These are phyloP conservation scores for Malus asiatica DNA, from an alignment of 306 rosid genomes.

Conservation along the genomic window DNA sequence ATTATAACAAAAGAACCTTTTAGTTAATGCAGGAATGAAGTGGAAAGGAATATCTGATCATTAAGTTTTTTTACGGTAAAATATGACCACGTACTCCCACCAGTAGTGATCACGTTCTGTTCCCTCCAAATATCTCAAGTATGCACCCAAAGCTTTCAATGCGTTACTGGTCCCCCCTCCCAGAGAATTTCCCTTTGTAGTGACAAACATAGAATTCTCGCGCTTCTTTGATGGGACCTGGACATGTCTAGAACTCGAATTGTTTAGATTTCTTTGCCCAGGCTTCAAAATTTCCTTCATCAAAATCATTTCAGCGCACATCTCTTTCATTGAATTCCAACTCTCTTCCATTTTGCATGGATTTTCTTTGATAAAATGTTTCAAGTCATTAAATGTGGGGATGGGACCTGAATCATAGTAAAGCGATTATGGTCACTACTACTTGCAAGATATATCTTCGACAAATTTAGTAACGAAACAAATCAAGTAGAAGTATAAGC, in stretches of 20 bases:
- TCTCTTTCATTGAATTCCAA: conserved; percentile 57
- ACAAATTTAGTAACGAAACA: not conserved
- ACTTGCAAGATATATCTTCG: not conserved
- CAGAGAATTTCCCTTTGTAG: conserved; percentile 36
- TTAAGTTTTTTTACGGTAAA: not conserved
- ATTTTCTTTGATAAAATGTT: conserved; percentile 33
- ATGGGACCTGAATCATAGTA: conserved; percentile 48
- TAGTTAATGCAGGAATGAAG: not conserved
- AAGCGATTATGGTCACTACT: conserved; percentile 16
- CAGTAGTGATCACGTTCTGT: conserved; percentile 72
- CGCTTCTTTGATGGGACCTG: conserved; percentile 22
- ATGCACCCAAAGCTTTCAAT: conserved; percentile 73
- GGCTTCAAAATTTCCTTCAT: conserved; percentile 24
- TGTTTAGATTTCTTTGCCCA: conserved; percentile 26
- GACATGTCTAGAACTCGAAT: conserved; percentile 15
- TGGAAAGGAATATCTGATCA: not conserved
- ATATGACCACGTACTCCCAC: conserved; percentile 58
- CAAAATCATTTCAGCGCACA: conserved; percentile 40
- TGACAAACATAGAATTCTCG: conserved; percentile 44
- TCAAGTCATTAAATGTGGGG: conserved; percentile 54
- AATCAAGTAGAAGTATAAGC: conserved; percentile 9
- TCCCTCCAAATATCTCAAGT: conserved; percentile 86
- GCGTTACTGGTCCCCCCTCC: conserved; percentile 54
- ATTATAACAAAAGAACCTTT: not conserved
- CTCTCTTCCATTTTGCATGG: conserved; percentile 17